Evolutionary conservation across 192 early-diverging fungal species (phyloP).

Genomic region (Podila minutissima): DNA sequence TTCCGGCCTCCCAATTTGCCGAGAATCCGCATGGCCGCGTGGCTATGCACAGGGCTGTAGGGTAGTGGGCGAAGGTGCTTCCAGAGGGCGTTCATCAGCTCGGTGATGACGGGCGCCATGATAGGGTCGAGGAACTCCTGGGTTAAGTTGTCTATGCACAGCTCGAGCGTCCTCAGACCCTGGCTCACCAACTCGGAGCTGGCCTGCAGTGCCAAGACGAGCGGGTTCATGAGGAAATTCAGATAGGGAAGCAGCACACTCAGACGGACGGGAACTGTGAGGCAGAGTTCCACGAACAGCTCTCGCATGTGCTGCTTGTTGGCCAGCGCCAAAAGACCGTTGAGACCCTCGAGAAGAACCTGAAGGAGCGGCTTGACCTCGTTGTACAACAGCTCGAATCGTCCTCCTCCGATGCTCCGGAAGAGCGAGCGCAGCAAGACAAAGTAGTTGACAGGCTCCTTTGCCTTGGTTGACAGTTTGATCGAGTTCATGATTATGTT

Average conservation of each 20-base stretch:
- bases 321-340: constrained; percentile 79
- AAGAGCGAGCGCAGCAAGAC: constrained; percentile 89
- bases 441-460: constrained; percentile 93
- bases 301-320: constrained; percentile 89
- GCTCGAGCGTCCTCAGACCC: constrained; percentile 93
- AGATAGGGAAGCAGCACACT: constrained; percentile 94
- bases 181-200: constrained; percentile 96
- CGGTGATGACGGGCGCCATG: constrained; percentile 91
- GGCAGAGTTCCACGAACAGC: constrained; percentile 96
- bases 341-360: constrained; percentile 92
- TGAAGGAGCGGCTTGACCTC: constrained; percentile 95
- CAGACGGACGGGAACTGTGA: constrained; percentile 96
- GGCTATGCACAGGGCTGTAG: constrained; percentile 84
- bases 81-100: constrained; percentile 95
- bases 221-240: constrained; percentile 94
- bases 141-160: constrained; percentile 98
- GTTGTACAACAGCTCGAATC: constrained; percentile 95
- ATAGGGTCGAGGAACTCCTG: constrained; percentile 98
- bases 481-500: constrained; percentile 91
- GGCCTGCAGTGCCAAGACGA: constrained; percentile 92
- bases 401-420: constrained; percentile 95
- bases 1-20: constrained; percentile 99
- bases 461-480: constrained; percentile 83
- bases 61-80: constrained; percentile 89
- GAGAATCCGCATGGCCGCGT: constrained; percentile 90